A percentile compares a stretch with the other conserved stretches of the same genome.
Evolutionary conservation across 169 alveolate genomes (phyloP).

Genomic region (Eimeria sp.): DNA sequence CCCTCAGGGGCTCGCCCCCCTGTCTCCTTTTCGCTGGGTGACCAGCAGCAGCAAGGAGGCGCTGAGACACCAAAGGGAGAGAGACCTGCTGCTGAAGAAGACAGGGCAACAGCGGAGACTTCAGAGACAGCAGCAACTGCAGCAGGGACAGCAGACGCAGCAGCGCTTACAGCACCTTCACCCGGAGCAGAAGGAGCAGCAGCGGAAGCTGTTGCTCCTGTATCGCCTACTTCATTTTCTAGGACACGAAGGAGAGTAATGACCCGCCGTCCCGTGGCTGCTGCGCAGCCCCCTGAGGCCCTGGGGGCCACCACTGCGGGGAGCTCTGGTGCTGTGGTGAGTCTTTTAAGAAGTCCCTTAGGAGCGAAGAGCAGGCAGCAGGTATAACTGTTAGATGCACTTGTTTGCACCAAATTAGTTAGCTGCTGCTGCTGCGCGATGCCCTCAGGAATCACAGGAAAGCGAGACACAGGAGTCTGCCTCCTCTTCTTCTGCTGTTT

Average conservation of each 20-base stretch:
- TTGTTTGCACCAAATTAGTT: too few species aligned
- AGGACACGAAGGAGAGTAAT: neutral
- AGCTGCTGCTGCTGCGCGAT: neutral
- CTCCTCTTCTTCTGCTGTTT: neutral
- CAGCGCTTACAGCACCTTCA: neutral
- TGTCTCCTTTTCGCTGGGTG: neutral
- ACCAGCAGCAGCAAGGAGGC: neutral
- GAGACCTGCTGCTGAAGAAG: neutral
- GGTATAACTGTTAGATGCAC: too few species aligned
- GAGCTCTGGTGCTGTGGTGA: neutral
- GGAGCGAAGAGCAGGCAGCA: too few species aligned
- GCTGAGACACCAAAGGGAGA: neutral
- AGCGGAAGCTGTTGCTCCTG: neutral
- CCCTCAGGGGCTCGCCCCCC: neutral
- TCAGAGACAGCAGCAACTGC: neutral
- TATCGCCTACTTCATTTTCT: neutral
- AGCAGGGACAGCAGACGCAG: constrained; percentile 5
- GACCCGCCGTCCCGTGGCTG: neutral
- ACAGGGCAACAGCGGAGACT: constrained; percentile 5
- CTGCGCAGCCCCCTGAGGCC: neutral
- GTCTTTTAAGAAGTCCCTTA: neutral
- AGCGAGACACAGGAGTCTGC: neutral
- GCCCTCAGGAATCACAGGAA: neutral
- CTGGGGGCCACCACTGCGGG: neutral
- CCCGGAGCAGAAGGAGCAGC: neutral